Evolutionary conservation across 176 grass and related monocot species (phyloP), one percentile per base, ranked within the genome.

Genomic region (Elymus sibiricus): DNA sequence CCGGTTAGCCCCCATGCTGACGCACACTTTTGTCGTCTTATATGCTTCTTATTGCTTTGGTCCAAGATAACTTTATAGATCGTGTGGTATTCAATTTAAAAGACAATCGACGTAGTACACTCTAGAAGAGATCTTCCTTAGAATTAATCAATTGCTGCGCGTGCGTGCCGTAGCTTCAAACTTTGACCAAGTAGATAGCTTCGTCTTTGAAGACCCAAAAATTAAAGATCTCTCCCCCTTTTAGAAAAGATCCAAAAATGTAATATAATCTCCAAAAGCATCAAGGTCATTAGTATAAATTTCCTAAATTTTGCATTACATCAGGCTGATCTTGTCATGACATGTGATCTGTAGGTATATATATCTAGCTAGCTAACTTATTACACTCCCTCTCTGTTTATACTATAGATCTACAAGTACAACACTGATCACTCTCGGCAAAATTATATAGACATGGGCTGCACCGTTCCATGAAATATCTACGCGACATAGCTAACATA

Each of bases 41-140:
- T 76, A 60, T 80, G 60, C 59, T 80, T 83, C 53, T 78, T 27
- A 78, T 74, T 62, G 21, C 31, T 87, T 80, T 56, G 35, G 76
- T 79, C 28, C 76, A 40, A 63, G 55, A 76, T 87, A 61, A 80
- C 68, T 76, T 91, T 91, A 61, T 79, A 69, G 81, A 84, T 80
- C 47, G 61, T 80, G 70, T n/a, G 79, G 67, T 87, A 37, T 60
- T 46, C 60, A 80, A 91, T 87, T 80, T 38, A 87, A 84, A 87
- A 80, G 59, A 49, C 55, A 12, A 65, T 71, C 21, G 2, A 87
- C 46, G 49, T 74, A 80, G 49, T 74, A 80, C 76, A 61, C 69
- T 84, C 76, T 26, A 76, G 86, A 88, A 88, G 25, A 81, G 35
- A 75, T 83, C 85, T 88, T 63, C 53, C 25, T 61, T 81, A 53